Evolutionary conservation across 352 stramenopile species (phyloP), one percentile per base, ranked within the genome.

Genomic region (Phytopythium oedochilum): DNA sequence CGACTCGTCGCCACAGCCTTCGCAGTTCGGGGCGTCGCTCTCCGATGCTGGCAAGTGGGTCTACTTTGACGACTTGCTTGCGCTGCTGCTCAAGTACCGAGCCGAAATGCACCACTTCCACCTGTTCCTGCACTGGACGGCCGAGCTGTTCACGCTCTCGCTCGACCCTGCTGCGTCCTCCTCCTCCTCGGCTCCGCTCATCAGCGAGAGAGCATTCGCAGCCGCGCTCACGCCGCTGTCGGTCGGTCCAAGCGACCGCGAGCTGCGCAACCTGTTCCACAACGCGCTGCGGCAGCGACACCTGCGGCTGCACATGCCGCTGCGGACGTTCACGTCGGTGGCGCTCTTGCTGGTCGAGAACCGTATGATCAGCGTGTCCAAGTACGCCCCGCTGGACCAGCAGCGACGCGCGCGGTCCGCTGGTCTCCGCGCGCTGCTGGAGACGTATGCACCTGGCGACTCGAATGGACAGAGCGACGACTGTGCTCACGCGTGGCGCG

Each of bases 21-120:
- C 28, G 7, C 59, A 47, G 39, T n/a, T n/a, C n/a, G n/a, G n/a
- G n/a, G n/a, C n/a, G n/a, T n/a, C n/a, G n/a, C n/a, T n/a, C n/a
- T 29, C 18, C 3, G 42, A 29, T 6, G 57, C 53, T 10, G n/a
- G 28, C 7, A 66, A 66, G 31, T 91, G 73, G 66, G 28, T 89
- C 7, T 77, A 67, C 65, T 87, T 87, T 11, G 73, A 79, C 6
- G 77, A 88, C 25, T 54, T 89, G 25, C 55, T 89, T 5, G 68
- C 74, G 15, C 23, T 91, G 46, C 42, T 91, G 55, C 68, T 75
- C 17, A 82, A 79, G 38, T 91, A 89, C 49, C 68, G 66, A 6
- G 57, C 63, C 23, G 68, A 84, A 44, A 87, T 88, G 75, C 74
- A 67, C 49, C 73, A 83, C 50, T 91, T 91, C 54, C 75, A 91